These are phyloP conservation scores for Botryotinia calthae DNA, from an alignment of 2,329 filamentous ascomycete species.

Conservation along the genomic window DNA sequence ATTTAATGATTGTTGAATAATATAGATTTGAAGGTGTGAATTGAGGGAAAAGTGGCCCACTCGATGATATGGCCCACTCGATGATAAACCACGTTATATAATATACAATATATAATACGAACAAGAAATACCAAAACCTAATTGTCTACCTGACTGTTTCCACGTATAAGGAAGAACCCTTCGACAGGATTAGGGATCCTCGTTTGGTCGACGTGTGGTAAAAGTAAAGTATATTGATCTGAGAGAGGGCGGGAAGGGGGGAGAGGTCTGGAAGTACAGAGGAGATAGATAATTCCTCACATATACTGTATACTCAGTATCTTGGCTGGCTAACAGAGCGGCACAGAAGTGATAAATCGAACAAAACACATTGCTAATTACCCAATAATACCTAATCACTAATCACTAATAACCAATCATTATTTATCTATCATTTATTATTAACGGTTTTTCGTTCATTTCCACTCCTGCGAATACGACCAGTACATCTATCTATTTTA, in stretches of 20 bases:
- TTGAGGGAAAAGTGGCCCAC: too few relatives aligned
- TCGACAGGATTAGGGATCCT: neutral
- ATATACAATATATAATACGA: neutral
- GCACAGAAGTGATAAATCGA: neutral
- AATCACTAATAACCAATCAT: neutral
- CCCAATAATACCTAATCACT: neutral
- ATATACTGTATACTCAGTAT: neutral
- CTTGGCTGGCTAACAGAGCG: neutral
- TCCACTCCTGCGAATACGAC: neutral
- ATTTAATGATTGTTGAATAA: too few relatives aligned
- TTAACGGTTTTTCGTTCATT: neutral
- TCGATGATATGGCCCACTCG: too few relatives aligned
- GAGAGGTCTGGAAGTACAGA: neutral
- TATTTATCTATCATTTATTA: neutral
- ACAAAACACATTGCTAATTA: neutral
- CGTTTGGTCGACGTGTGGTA: neutral
- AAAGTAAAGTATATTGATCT: constrained; percentile 5
- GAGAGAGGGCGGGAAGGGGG: neutral
- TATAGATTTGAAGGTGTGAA: too few relatives aligned
- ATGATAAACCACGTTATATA: too few relatives aligned
- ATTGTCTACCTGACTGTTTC: neutral
- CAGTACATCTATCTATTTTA: neutral
- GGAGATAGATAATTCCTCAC: neutral
- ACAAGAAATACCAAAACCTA: constrained; percentile 13
- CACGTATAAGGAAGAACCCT: neutral